These are phyloP conservation scores for Discostella pseudostelligera DNA, from an alignment of 108 stramenopile species.

Conservation along the genomic window DNA sequence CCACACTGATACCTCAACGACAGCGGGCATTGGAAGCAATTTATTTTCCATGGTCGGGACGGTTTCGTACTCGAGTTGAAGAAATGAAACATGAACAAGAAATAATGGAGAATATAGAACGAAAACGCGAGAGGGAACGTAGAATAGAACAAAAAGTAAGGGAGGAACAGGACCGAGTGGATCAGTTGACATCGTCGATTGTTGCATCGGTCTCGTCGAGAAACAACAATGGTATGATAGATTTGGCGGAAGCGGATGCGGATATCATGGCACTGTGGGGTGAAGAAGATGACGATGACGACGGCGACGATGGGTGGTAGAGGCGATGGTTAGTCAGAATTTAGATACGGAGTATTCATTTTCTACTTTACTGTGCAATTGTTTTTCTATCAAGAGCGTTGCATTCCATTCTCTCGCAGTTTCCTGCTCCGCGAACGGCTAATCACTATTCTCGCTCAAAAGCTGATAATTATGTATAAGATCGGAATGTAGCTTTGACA, in stretches of 20 bases:
- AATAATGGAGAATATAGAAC: constrained; percentile 8
- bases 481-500: too few relatives aligned
- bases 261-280: constrained; percentile 47
- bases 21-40: constrained; percentile 39
- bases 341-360: too few relatives aligned
- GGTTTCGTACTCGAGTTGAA: constrained; percentile 32
- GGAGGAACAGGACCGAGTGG: constrained; percentile 26
- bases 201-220: constrained; percentile 1
- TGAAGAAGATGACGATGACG: constrained; percentile 39
- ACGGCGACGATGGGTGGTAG: too few relatives aligned
- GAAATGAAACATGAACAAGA: constrained; percentile 31
- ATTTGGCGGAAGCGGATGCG: constrained; percentile 3
- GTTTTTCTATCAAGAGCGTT: too few relatives aligned
- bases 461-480: too few relatives aligned
- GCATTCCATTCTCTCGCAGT: too few relatives aligned
- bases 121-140: constrained; percentile 18
- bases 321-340: too few relatives aligned
- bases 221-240: background rate
- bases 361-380: too few relatives aligned
- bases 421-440: too few relatives aligned
- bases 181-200: constrained; percentile 15
- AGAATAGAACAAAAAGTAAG: constrained; percentile 14
- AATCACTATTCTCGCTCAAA: too few relatives aligned
- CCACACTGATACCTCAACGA: constrained; percentile 29
- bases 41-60: constrained; percentile 44